Base-by-base conservation (phyloP, 2,329 filamentous ascomycete genomes). In the Fragosphaeria purpurea region DNA sequence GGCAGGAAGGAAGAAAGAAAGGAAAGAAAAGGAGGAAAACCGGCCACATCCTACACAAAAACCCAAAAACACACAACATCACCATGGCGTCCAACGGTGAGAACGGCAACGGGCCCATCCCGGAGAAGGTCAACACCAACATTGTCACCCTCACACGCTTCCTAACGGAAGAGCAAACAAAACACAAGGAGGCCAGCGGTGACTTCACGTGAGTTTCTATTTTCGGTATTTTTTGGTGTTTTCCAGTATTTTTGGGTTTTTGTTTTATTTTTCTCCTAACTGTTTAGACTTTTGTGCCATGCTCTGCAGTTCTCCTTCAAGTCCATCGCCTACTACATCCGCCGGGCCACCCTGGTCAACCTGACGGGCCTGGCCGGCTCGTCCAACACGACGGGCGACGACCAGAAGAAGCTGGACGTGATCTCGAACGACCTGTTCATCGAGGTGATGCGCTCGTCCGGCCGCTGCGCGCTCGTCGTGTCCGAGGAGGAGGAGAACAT, bases 291-390 rank as follows among this genome's bases (percentile, higher is more conserved):
- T 48, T 82, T 98, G 53, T 96, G 89, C 77, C 93, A 98, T 68
- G 90, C 93, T 54, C 86, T 98, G 53, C 93, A 97, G 70, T 98
- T 97, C 76, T 91, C 93, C 58, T 98, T 98, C 85, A 98, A 98
- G 77, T 95, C 88, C 59, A 98, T 98, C 69, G 88, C 93, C 61
- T 95, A 97, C 78, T 98, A 96, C 76, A 98, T 98, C 70, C 90
- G 91, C 62, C 85, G 93, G 68, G 89, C 91, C 38, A 91, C 88
- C 31, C 76, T 98, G 57, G 91, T 97, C 73, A 95, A 95, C 75
- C 81, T 98, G 55, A 94, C 88, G 48, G 93, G 93, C 55, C 82
- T 98, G 46, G 93, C 93, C 55, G 93, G 93, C 53, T 93, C 91
- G 54, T 88, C 89, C 58, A 98, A 98, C 72, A 88, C 78, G 49